phyloP scores from a whole-genome alignment of 345 rosid species.

The Arabidopsis suecica region DNA sequence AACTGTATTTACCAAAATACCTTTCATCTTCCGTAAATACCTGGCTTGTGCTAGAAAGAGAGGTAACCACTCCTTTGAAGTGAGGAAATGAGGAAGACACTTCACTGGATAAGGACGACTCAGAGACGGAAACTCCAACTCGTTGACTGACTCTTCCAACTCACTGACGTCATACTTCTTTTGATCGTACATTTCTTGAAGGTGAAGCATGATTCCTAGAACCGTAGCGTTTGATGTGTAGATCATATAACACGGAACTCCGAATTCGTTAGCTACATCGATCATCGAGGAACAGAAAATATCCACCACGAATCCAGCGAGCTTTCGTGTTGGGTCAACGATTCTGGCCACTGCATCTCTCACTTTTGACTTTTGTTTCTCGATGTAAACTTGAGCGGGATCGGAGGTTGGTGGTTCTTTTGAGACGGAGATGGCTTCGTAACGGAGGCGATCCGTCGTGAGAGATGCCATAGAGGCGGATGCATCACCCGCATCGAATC shows the following conservation, averaged over 20 bases:
- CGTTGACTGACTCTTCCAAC: conserved; percentile 48
- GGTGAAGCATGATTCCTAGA: conserved; percentile 43
- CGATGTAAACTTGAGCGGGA: conserved; percentile 23
- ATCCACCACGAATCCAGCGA: conserved; percentile 62
- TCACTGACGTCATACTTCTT: conserved; percentile 35
- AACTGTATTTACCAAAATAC: conserved; percentile 60
- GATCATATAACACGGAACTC: conserved; percentile 54
- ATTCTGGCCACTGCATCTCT: conserved; percentile 42
- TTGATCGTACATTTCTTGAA: conserved; percentile 38
- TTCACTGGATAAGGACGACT: conserved; percentile 47
- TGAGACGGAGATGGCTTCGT: conserved; percentile 39
- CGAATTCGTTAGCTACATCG: conserved; percentile 55
- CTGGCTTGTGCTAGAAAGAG: neutral
- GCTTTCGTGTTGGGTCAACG: neutral
- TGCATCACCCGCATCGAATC: conserved; percentile 15
- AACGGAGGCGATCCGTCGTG: conserved; percentile 35
- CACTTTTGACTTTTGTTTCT: conserved; percentile 47
- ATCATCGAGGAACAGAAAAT: conserved; percentile 59
- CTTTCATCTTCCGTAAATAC: conserved; percentile 44
- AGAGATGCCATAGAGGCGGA: conserved; percentile 22
- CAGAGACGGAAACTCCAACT: conserved; percentile 47
- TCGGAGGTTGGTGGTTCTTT: neutral
- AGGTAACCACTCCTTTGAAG: neutral
- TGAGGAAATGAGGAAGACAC: conserved; percentile 35
- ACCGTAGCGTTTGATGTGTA: conserved; percentile 54